Conservation (phyloP, 2,329 filamentous ascomycete genomes). For the Paecilomyces fulvus region DNA sequence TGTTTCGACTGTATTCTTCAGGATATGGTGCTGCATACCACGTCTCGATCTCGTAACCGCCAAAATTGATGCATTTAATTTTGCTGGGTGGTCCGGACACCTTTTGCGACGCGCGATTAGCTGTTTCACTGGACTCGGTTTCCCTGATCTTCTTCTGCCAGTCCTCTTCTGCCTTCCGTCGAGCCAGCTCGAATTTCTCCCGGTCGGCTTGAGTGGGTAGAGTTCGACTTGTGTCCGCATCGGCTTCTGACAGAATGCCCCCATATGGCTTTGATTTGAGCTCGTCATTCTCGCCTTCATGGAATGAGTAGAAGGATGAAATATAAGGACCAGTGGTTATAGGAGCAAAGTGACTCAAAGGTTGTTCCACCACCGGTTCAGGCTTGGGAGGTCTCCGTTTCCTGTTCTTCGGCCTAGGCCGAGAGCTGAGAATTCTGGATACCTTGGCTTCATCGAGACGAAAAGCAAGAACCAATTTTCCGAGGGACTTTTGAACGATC, state of each 20-base stretch:
- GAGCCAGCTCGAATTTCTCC: slow-evolving; percentile 78
- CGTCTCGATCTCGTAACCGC: slow-evolving; percentile 94
- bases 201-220: slow-evolving; percentile 73
- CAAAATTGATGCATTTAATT: slow-evolving; percentile 98
- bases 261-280: slow-evolving; percentile 90
- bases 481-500: slow-evolving; percentile 31
- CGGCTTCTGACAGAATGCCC: slow-evolving; percentile 77
- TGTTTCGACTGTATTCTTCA: slow-evolving; percentile 94
- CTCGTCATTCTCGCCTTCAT: slow-evolving; percentile 82
- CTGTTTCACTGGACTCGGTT: slow-evolving; percentile 56
- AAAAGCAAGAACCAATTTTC: slow-evolving; percentile 51
- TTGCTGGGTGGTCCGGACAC: slow-evolving; percentile 81
- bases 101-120: slow-evolving; percentile 61
- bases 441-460: slow-evolving; percentile 51
- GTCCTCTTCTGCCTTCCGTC: slow-evolving; percentile 83
- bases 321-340: slow-evolving; percentile 56
- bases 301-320: slow-evolving; percentile 79
- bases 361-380: slow-evolving; percentile 30
- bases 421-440: slow-evolving; percentile 50
- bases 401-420: slow-evolving; percentile 52
- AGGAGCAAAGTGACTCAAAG: slow-evolving; percentile 50
- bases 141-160: slow-evolving; percentile 64
- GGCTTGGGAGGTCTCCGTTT: slow-evolving; percentile 37
- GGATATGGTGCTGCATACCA: slow-evolving; percentile 99
- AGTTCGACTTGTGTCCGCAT: slow-evolving; percentile 86